Percentiles rank a stretch among this genome's conserved stretches.
phyloP scores from a whole-genome alignment of 495 filamentous ascomycete genomes.

The Hypomontagnella monticulosa region DNA sequence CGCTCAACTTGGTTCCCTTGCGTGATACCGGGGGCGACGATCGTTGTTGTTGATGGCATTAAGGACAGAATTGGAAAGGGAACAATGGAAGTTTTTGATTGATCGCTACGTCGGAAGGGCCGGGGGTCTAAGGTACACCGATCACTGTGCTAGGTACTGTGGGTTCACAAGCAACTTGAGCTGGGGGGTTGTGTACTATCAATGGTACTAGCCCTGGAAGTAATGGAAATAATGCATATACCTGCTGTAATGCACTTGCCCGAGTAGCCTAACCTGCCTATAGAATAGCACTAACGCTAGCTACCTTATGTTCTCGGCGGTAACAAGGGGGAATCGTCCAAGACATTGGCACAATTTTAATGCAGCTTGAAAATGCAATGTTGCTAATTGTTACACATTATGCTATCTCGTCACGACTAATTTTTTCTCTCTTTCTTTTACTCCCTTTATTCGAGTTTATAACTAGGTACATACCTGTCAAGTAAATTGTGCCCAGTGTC shows the following conservation, averaged over 20 bases:
- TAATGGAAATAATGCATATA: conserved; percentile 1
- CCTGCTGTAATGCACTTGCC: conserved; percentile 8
- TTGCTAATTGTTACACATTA: too few species aligned
- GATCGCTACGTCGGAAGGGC: conserved; percentile 43
- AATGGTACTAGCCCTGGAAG: not conserved
- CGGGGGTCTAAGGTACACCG: conserved; percentile 40
- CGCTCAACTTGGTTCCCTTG: conserved; percentile 26
- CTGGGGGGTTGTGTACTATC: conserved; percentile 20
- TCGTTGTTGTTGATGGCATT: conserved; percentile 45
- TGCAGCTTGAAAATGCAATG: not conserved
- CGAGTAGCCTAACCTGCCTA: not conserved
- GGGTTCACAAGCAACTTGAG: not conserved
- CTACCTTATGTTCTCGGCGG: conserved; percentile 25
- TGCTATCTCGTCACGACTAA: too few species aligned
- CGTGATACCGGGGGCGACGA: conserved; percentile 36
- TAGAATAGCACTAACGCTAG: conserved; percentile 6
- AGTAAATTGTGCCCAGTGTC: not conserved
- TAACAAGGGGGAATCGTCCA: conserved; percentile 30
- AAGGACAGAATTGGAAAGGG: conserved; percentile 46
- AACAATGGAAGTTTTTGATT: conserved; percentile 50
- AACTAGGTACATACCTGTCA: too few species aligned
- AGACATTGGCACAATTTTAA: conserved; percentile 39
- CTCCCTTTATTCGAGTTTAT: too few species aligned
- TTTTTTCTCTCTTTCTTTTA: too few species aligned
- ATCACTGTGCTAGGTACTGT: conserved; percentile 34